Percentiles rank a stretch among this genome's conserved stretches.
These are phyloP conservation scores for Xylariaceae sp. DNA, from an alignment of 2,329 filamentous ascomycete species.

Conservation along the genomic window DNA sequence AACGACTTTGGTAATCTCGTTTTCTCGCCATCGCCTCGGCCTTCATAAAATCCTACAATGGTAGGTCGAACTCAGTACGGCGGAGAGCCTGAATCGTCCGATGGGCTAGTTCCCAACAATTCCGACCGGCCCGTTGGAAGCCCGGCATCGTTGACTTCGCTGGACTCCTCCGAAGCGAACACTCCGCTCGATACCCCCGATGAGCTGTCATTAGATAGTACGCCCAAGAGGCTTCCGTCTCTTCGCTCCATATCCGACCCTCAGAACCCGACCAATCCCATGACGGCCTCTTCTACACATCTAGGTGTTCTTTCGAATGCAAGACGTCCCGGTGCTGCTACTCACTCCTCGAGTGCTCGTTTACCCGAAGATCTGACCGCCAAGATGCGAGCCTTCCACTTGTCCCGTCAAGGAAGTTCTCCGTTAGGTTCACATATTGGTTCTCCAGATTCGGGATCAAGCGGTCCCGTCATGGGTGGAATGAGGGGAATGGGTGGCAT, in stretches of 20 bases:
- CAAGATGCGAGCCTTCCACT: constrained; percentile 44
- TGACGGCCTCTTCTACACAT: constrained; percentile 80
- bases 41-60: constrained; percentile 7
- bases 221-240: constrained; percentile 50
- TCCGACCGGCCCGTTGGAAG: constrained; percentile 35
- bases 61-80: constrained; percentile 5
- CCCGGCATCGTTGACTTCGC: constrained; percentile 39
- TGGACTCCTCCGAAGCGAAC: constrained; percentile 44
- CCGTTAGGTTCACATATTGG: constrained; percentile 27
- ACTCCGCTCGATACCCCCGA: constrained; percentile 42
- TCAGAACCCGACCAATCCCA: constrained; percentile 43
- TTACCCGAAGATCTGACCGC: constrained; percentile 42
- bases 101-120: constrained; percentile 36
- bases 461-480: constrained; percentile 30
- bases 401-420: constrained; percentile 41
- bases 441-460: constrained; percentile 30
- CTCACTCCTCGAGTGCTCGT: constrained; percentile 38
- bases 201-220: constrained; percentile 30
- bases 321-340: constrained; percentile 43
- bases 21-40: background rate
- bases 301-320: constrained; percentile 68
- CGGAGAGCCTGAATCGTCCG: constrained; percentile 28
- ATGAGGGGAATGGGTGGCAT: constrained; percentile 14
- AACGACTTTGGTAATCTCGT: background rate
- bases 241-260: constrained; percentile 57